These are phyloP conservation scores for Clitocybe nebularis DNA, from an alignment of 1,284 basidiomycete genomes.

Conservation along the genomic window DNA sequence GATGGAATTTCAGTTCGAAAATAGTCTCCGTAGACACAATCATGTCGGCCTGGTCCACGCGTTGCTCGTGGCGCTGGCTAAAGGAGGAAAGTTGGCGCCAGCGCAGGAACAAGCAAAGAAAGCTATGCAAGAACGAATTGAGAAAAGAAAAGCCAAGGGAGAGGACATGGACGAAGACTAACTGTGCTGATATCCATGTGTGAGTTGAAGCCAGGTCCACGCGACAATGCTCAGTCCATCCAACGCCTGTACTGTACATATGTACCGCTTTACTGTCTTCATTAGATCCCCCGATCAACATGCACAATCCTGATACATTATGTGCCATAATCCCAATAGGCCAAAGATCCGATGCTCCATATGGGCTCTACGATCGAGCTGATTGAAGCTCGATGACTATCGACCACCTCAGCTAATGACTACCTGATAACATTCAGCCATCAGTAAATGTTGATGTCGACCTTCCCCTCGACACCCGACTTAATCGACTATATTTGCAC, in stretches of 20 bases:
- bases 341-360: not conserved
- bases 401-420: no score
- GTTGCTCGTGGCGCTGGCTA: slow-evolving; percentile 64
- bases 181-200: slow-evolving; percentile 6
- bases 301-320: not conserved
- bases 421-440: no score
- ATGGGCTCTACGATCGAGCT: not conserved
- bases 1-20: slow-evolving; percentile 62
- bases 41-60: slow-evolving; percentile 78
- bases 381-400: no score
- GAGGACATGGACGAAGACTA: slow-evolving; percentile 55
- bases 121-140: slow-evolving; percentile 49
- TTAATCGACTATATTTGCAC: no score
- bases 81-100: slow-evolving; percentile 50
- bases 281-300: not conserved
- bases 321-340: not conserved
- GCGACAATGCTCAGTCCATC: not conserved
- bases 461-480: no score
- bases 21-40: slow-evolving; percentile 77
- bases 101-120: slow-evolving; percentile 46
- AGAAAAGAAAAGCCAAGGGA: slow-evolving; percentile 45
- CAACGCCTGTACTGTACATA: not conserved
- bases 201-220: not conserved
- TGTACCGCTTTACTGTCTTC: not conserved
- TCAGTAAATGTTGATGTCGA: no score